Percentiles rank a stretch among this genome's conserved stretches.
phyloP scores from a whole-genome alignment of 768 basidiomycete species.

The Tylopilus plumbeoviolaceoides region DNA sequence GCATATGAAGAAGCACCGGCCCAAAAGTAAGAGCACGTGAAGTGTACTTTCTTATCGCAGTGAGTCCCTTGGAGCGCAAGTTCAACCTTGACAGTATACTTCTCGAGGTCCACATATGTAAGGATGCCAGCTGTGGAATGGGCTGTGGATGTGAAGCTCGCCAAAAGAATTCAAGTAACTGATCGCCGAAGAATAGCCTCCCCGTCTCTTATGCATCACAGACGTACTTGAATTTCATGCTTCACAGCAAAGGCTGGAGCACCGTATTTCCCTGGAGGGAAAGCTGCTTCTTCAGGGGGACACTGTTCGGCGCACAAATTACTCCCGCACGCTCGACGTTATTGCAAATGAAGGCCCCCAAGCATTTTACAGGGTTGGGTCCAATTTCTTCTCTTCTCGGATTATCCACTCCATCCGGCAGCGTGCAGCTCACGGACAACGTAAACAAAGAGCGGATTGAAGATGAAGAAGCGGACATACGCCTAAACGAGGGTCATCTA shows the following conservation, averaged over 20 bases:
- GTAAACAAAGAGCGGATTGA: too few species aligned
- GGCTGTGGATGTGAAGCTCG: conserved; percentile 75
- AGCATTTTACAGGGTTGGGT: conserved; percentile 73
- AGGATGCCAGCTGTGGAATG: conserved; percentile 78
- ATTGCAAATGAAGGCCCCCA: conserved; percentile 76
- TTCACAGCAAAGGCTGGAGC: conserved; percentile 70
- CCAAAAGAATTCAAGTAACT: conserved; percentile 63
- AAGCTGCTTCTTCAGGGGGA: conserved; percentile 71
- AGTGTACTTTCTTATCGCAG: too few species aligned
- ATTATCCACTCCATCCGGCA: too few species aligned
- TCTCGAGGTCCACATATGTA: too few species aligned
- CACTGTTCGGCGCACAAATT: conserved; percentile 63
- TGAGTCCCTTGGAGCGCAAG: too few species aligned
- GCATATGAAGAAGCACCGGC: too few species aligned
- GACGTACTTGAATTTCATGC: conserved; percentile 54
- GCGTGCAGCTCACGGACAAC: too few species aligned
- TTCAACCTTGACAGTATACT: too few species aligned
- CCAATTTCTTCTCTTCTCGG: conserved; percentile 8
- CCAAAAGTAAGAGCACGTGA: too few species aligned
- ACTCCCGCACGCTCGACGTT: conserved; percentile 67
- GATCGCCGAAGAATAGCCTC: conserved; percentile 1
- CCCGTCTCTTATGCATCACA: conserved; percentile 13
- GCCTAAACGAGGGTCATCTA: too few species aligned
- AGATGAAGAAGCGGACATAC: too few species aligned
- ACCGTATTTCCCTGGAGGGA: conserved; percentile 78